Conservation (phyloP, 2,329 filamentous ascomycete species). For the Aspergillus proliferans region DNA sequence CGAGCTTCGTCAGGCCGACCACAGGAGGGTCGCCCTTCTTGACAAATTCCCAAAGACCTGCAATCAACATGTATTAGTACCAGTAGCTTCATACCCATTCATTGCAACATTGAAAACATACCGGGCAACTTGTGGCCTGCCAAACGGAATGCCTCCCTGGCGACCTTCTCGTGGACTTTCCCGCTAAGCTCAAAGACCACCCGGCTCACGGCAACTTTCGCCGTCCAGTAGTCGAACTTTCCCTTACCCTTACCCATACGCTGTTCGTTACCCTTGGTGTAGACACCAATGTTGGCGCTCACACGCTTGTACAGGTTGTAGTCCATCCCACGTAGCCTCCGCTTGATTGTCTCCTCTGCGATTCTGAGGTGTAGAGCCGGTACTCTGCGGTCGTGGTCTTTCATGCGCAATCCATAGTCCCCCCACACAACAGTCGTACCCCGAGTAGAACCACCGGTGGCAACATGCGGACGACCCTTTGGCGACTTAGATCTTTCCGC, state of each 20-base stretch:
- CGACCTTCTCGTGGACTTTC: constrained; percentile 88
- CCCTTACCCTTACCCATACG: constrained; percentile 99
- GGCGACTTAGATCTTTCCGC: constrained; percentile 79
- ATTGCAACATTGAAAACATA: constrained; percentile 39
- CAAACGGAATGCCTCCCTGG: constrained; percentile 84
- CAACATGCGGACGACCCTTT: constrained; percentile 80
- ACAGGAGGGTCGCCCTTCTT: constrained; percentile 84
- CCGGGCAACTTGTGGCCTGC: constrained; percentile 93
- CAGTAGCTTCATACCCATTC: neutral
- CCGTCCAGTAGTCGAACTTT: constrained; percentile 93
- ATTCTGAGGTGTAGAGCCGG: constrained; percentile 79
- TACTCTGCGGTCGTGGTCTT: constrained; percentile 86
- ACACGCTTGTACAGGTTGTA: constrained; percentile 90
- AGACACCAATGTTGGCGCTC: constrained; percentile 89
- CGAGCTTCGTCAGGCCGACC: constrained; percentile 87
- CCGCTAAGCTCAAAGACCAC: constrained; percentile 91
- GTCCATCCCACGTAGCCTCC: constrained; percentile 78
- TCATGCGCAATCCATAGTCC: constrained; percentile 90
- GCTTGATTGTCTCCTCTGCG: constrained; percentile 89
- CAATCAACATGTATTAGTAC: constrained; percentile 13
- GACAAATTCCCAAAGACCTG: constrained; percentile 74
- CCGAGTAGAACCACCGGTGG: constrained; percentile 82
- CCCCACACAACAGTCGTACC: constrained; percentile 96
- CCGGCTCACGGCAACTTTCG: constrained; percentile 81
- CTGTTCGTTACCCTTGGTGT: constrained; percentile 89